phyloP scores from a whole-genome alignment of 2,329 filamentous ascomycete species.

The Xylariomycetidae sp. region DNA sequence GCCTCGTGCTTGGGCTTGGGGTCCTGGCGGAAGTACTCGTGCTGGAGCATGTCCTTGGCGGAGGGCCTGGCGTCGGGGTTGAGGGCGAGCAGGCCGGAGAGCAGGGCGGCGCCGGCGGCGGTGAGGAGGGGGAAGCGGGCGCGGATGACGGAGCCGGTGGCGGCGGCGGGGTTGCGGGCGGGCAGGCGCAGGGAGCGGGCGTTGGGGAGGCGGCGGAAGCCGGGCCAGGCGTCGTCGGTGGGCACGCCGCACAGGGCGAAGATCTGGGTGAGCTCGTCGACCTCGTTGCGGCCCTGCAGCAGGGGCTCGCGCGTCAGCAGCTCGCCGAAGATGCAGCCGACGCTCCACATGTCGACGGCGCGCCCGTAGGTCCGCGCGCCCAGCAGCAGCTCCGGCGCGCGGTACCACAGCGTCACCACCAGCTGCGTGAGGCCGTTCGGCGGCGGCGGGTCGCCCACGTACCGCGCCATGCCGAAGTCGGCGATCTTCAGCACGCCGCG shows the following conservation, averaged over 20 bases:
- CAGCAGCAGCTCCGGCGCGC: constrained; percentile 82
- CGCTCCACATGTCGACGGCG: constrained; percentile 88
- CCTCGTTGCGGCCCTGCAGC: constrained; percentile 85
- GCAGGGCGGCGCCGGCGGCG: constrained; percentile 61
- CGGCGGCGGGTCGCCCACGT: constrained; percentile 69
- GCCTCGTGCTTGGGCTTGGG: constrained; percentile 83
- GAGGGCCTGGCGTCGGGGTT: constrained; percentile 67
- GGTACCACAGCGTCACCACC: constrained; percentile 97
- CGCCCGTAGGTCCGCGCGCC: constrained; percentile 69
- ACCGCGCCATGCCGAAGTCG: constrained; percentile 96
- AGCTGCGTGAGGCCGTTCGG: constrained; percentile 69
- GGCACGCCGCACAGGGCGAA: constrained; percentile 87
- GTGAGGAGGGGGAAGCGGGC: constrained; percentile 79
- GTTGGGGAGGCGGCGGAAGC: constrained; percentile 81
- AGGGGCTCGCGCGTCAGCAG: constrained; percentile 77
- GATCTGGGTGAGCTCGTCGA: constrained; percentile 80
- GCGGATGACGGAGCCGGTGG: constrained; percentile 53
- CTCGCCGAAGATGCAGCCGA: constrained; percentile 94
- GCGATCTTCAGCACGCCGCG: constrained; percentile 91
- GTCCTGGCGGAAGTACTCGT: constrained; percentile 83
- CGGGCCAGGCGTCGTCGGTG: constrained; percentile 76
- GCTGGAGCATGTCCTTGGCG: constrained; percentile 67
- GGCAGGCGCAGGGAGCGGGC: constrained; percentile 72
- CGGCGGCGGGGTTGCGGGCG: constrained; percentile 19
- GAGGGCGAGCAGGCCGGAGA: constrained; percentile 64